A percentile compares a stretch with the other conserved stretches of the same genome.
Evolutionary conservation across 2,329 filamentous ascomycete genomes (phyloP).

Genomic region (Pestalotiopsis sp.): DNA sequence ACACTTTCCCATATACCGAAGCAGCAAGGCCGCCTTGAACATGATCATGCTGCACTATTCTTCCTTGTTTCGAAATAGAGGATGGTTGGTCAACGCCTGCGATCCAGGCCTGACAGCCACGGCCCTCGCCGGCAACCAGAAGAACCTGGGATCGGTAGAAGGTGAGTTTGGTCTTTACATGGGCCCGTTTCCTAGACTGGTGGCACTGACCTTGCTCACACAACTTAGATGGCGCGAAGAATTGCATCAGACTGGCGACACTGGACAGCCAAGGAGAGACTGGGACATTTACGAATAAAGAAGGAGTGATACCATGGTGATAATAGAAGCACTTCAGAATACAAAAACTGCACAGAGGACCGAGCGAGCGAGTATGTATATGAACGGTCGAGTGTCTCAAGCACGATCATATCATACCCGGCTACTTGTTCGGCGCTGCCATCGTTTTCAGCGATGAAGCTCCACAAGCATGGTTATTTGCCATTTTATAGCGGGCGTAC

Average conservation of each 20-base stretch:
- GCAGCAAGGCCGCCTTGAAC: constrained; percentile 46
- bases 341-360: not conserved
- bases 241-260: constrained; percentile 35
- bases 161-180: constrained; percentile 11
- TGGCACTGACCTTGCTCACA: not conserved
- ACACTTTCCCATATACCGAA: constrained; percentile 39
- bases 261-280: constrained; percentile 31
- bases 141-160: constrained; percentile 22
- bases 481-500: too few relatives aligned
- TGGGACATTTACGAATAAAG: constrained; percentile 28
- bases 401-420: too few relatives aligned
- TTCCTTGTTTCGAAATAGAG: constrained; percentile 29
- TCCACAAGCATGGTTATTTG: too few relatives aligned
- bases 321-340: not conserved
- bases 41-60: constrained; percentile 40
- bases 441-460: too few relatives aligned
- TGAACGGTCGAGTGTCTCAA: not conserved
- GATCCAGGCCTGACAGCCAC: constrained; percentile 35
- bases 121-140: constrained; percentile 29
- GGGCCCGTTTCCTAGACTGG: not conserved
- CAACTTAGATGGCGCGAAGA: constrained; percentile 29
- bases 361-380: not conserved
- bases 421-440: too few relatives aligned
- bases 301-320: constrained; percentile 22
- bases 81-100: constrained; percentile 37